A percentile compares a stretch with the other conserved stretches of the same genome.
Evolutionary conservation across 2,329 filamentous ascomycete species (phyloP).

Genomic region (Sarocladiaceae sp.): DNA sequence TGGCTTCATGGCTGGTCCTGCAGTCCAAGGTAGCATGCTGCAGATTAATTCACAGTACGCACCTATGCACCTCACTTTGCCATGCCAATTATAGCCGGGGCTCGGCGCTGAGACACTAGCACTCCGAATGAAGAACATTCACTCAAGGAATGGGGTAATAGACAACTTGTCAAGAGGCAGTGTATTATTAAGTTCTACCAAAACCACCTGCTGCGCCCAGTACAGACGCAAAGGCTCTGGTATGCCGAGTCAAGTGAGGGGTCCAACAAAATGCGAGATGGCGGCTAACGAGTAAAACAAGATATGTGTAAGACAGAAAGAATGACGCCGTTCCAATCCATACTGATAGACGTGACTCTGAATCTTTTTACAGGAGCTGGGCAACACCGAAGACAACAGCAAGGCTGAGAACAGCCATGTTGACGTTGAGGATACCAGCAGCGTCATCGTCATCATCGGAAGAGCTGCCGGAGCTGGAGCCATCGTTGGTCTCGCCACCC

Average conservation of each 20-base stretch:
- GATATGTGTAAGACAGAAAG: slow-evolving; percentile 24
- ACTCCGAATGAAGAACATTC: no score
- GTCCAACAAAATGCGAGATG: slow-evolving; percentile 26
- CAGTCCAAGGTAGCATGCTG: no score
- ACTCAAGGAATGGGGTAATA: no score
- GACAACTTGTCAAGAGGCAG: slow-evolving; percentile 26
- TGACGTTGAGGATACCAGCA: slow-evolving; percentile 40
- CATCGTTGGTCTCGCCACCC: slow-evolving; percentile 22
- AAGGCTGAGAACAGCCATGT: slow-evolving; percentile 42
- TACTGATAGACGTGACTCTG: background rate
- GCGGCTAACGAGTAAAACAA: slow-evolving; percentile 28
- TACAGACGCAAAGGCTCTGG: slow-evolving; percentile 12
- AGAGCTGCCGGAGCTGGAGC: slow-evolving; percentile 23
- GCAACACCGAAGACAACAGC: slow-evolving; percentile 42
- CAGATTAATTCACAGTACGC: no score
- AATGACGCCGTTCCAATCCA: slow-evolving; percentile 27
- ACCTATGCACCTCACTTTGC: no score
- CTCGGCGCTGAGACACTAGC: no score
- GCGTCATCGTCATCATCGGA: slow-evolving; percentile 30
- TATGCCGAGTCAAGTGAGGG: slow-evolving; percentile 18
- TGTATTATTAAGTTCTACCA: slow-evolving; percentile 41
- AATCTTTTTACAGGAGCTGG: slow-evolving; percentile 46
- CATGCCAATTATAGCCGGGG: no score
- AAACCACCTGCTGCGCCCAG: slow-evolving; percentile 7
- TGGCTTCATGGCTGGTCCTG: no score